phyloP scores from a whole-genome alignment of 257 asterid species.

The Cynanchum wilfordii region DNA sequence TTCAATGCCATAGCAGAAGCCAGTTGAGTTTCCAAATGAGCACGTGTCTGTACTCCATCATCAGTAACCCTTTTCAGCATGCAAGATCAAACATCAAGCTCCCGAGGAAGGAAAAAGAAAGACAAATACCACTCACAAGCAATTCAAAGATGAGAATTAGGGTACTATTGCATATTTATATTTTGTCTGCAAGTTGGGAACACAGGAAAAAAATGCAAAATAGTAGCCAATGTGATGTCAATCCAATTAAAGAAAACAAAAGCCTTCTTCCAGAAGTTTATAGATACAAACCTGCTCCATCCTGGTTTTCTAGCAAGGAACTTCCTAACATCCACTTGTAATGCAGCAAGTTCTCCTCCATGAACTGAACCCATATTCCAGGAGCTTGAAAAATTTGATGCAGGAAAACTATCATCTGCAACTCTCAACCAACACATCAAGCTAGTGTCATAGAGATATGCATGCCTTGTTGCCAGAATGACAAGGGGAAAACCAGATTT shows the following conservation, averaged over 20 bases:
- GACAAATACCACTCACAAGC: background rate
- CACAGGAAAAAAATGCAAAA: background rate
- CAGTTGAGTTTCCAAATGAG: conserved; percentile 92
- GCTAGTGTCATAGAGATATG: conserved; percentile 70
- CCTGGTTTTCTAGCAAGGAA: conserved; percentile 89
- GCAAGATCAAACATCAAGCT: conserved; percentile 17
- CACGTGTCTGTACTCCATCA: conserved; percentile 92
- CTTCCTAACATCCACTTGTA: conserved; percentile 93
- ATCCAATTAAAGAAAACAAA: background rate
- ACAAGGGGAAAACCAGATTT: conserved; percentile 86
- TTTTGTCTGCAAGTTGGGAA: background rate
- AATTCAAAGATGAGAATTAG: conserved; percentile 8
- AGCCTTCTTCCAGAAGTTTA: conserved; percentile 6
- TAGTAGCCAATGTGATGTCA: background rate
- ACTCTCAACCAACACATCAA: conserved; percentile 96
- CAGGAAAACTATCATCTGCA: conserved; percentile 93
- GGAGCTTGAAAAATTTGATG: conserved; percentile 86
- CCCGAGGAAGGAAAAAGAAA: background rate
- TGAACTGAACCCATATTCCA: conserved; percentile 74
- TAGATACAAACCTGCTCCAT: conserved; percentile 70
- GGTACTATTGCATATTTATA: background rate
- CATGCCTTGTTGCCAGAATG: conserved; percentile 89
- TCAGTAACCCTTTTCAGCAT: conserved; percentile 69
- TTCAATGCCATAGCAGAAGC: conserved; percentile 87
- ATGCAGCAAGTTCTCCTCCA: conserved; percentile 85